Base-by-base conservation (phyloP, 768 basidiomycete genomes). In the Kwoniella shandongensis region DNA sequence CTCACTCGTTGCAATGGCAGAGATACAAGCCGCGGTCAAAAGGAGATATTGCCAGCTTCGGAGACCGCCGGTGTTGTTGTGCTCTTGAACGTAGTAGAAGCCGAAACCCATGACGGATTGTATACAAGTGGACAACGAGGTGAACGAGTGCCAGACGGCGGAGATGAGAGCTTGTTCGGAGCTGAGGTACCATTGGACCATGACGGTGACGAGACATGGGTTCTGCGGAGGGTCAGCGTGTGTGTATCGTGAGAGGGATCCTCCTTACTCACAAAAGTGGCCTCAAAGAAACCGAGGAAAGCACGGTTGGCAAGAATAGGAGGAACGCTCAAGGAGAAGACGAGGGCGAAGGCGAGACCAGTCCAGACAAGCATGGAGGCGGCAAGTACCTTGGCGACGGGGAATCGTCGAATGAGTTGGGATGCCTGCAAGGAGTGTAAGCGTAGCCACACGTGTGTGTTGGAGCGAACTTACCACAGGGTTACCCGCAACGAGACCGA, bases 401-500 rank as follows among this genome's bases (percentile, higher is more conserved):
- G 67, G 52, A 63, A 60, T 18, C 61, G 51, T 30, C 67, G 57
- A 18, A 69, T 56, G 22, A 63, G 54, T 59, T 69, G 67, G 3
- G 54, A 55, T 4, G 54, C 54, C 54, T 55, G 23, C 8, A 29
- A 54, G 30, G 39, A 25, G 41, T 59, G 23, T 44, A 22, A 23
- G 29, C 30, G 13, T 45, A 5, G 44, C n/a, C n/a, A n/a, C n/a
- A n/a, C n/a, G n/a, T n/a, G n/a, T n/a, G n/a, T n/a, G n/a, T n/a
- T n/a, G n/a, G n/a, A n/a, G n/a, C 32, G 11, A 23, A 46, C 58
- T 54, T n/a, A 66, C 68, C 10, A 66, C 25, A 25, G 65, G 65
- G 40, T 70, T 66, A 22, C 68, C 68, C 17, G 59, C 44, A 32
- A 70, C 59, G 51, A 70, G 59, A 40, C 68, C 68, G 32, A 57